Evolutionary conservation across 306 rosid species (phyloP).

Genomic region (Neltuma alba): DNA sequence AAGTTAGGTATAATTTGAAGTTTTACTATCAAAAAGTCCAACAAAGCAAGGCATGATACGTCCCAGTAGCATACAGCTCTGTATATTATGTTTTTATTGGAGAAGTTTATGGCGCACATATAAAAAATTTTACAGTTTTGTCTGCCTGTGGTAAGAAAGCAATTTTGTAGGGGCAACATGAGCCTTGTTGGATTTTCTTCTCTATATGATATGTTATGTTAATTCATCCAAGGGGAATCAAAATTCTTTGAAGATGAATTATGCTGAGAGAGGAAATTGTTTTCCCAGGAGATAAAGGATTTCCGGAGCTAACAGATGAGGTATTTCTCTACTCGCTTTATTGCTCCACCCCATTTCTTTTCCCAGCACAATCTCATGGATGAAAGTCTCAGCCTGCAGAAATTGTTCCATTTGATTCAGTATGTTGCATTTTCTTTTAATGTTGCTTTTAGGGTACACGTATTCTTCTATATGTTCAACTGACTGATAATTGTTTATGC

Average conservation of each 20-base stretch:
- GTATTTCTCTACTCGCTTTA: no score
- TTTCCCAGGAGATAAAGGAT: neutral
- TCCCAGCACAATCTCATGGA: no score
- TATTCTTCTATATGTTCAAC: slow-evolving; percentile 9
- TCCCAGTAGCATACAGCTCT: no score
- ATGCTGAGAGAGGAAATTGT: neutral
- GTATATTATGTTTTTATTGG: no score
- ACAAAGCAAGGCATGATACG: neutral
- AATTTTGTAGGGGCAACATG: neutral
- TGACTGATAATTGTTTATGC: slow-evolving; percentile 2
- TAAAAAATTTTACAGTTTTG: neutral
- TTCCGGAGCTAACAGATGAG: neutral
- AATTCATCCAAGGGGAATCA: neutral
- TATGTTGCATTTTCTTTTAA: no score
- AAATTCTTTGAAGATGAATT: neutral
- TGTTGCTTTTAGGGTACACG: slow-evolving; percentile 24
- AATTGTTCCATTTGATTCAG: no score
- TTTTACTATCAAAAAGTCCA: neutral
- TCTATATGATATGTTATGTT: neutral
- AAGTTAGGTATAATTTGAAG: neutral
- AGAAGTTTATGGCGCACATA: neutral
- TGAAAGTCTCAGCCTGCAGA: no score
- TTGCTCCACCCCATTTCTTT: no score
- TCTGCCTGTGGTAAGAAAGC: neutral
- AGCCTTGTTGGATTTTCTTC: no score